Base-by-base conservation (phyloP, 768 basidiomycete species). In the Tylopilus balloui region DNA sequence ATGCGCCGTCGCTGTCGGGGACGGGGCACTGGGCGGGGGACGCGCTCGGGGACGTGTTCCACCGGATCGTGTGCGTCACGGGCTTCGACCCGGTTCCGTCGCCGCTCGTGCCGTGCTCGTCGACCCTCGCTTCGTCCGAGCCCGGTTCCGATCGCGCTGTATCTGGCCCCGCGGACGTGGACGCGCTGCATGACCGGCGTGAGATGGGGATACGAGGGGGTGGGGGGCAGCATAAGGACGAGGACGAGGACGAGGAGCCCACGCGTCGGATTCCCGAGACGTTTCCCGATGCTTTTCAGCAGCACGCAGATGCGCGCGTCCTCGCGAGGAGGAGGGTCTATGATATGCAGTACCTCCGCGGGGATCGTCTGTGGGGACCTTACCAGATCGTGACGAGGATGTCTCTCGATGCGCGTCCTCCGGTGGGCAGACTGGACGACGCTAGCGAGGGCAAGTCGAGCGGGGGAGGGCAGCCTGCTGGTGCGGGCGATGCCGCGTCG, bases 51-150 rank as follows among this genome's bases (percentile, higher is more conserved):
- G 64, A 71, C 15, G 55, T 69, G 8, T 74, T 78, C 44, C 65
- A 71, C 42, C 71, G 68, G 39, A 68, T 80, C 40, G 54, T 77
- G 3, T 75, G 75, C 21, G 63, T 68, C 37, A 73, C 71, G 3
- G 78, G 78, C 13, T 76, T 77, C 42, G 66, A 67, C 14, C 62
- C 72, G 3, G 47, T 63, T 41, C 50, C 59, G 7, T 52, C 50
- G 0, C 60, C 63, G 15, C 47, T 65, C n/a, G 32, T 5, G 32
- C 24, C 4, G 24, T 25, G 32, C 13, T 32, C 7, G 31, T 15
- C 31, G 31, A 32, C 8, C 5, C 27, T 6, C 9, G 27, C 46
- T 19, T 25, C 35, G 20, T 7, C 35, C 3, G 34, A 10, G 25
- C 11, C 11, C 8, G n/a, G 12, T 23, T 37, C 17, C 8, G 21